phyloP scores from a whole-genome alignment of 2,329 filamentous ascomycete genomes.

The Colletotrichum navitas region DNA sequence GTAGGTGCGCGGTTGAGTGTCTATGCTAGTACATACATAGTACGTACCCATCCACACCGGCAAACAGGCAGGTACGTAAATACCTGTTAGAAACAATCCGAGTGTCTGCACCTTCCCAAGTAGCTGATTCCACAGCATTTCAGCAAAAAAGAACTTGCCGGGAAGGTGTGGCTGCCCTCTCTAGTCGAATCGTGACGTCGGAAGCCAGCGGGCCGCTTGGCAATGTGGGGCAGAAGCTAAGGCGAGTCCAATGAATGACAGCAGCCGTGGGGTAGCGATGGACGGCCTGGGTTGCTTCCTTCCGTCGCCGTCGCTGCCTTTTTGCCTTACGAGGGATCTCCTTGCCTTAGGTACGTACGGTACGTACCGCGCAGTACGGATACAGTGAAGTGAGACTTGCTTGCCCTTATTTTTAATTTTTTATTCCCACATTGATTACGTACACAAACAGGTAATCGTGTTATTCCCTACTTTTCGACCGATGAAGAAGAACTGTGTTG shows the following conservation, averaged over 20 bases:
- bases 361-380: too few relatives aligned
- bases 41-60: too few relatives aligned
- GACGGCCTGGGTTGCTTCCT: neutral
- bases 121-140: neutral
- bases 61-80: neutral
- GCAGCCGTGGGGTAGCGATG: neutral
- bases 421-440: too few relatives aligned
- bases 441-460: too few relatives aligned
- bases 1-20: neutral
- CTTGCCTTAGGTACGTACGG: too few relatives aligned
- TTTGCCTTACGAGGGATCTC: too few relatives aligned
- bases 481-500: neutral
- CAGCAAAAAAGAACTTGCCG: neutral
- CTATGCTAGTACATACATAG: too few relatives aligned
- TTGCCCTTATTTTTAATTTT: too few relatives aligned
- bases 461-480: too few relatives aligned
- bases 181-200: constrained; percentile 36
- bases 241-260: constrained; percentile 29
- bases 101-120: neutral
- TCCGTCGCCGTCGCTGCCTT: neutral
- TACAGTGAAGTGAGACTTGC: too few relatives aligned
- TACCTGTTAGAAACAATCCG: neutral
- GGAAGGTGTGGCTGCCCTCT: too few relatives aligned
- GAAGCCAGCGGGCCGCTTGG: constrained; percentile 34
- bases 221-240: constrained; percentile 12